These are phyloP conservation scores for Taphrina deformans DNA, from an alignment of 1,139 yeast species.

Conservation along the genomic window DNA sequence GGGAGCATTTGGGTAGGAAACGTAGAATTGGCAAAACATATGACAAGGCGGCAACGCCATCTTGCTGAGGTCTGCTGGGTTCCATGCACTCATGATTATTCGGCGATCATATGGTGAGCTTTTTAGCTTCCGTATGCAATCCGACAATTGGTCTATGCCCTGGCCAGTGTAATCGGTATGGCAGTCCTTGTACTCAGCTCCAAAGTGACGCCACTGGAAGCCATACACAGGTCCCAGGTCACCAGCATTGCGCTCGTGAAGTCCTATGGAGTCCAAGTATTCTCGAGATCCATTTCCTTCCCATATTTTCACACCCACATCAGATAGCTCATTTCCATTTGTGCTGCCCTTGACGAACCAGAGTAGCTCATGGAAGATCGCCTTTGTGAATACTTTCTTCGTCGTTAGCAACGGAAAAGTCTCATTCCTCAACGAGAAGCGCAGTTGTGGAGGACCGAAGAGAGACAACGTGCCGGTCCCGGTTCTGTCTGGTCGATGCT, in stretches of 20 bases:
- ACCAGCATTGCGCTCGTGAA: constrained; percentile 78
- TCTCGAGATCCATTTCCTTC: constrained; percentile 98
- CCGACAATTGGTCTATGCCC: constrained; percentile 86
- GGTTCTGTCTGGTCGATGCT: constrained; percentile 88
- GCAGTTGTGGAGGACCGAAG: constrained; percentile 93
- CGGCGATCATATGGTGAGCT: constrained; percentile 92
- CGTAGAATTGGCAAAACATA: constrained; percentile 92
- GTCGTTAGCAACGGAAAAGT: constrained; percentile 87
- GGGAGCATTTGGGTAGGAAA: constrained; percentile 62
- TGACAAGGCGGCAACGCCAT: constrained; percentile 99
- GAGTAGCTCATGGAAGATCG: constrained; percentile 61
- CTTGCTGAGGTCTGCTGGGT: constrained; percentile 85
- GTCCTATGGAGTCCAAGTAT: constrained; percentile 78
- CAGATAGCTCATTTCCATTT: constrained; percentile 74
- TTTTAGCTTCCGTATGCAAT: constrained; percentile 74
- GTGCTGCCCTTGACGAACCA: constrained; percentile 94
- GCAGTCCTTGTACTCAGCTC: constrained; percentile 84
- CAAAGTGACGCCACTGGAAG: constrained; percentile 98
- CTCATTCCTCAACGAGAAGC: constrained; percentile 73
- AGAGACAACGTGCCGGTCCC: constrained; percentile 92
- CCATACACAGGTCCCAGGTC: constrained; percentile 98
- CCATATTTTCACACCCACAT: constrained; percentile 91
- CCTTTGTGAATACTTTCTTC: constrained; percentile 66
- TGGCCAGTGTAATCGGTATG: constrained; percentile 81
- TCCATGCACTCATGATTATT: constrained; percentile 95